These are phyloP conservation scores for Juncus effusus DNA, from an alignment of 176 grass and related monocot species.

Conservation along the genomic window DNA sequence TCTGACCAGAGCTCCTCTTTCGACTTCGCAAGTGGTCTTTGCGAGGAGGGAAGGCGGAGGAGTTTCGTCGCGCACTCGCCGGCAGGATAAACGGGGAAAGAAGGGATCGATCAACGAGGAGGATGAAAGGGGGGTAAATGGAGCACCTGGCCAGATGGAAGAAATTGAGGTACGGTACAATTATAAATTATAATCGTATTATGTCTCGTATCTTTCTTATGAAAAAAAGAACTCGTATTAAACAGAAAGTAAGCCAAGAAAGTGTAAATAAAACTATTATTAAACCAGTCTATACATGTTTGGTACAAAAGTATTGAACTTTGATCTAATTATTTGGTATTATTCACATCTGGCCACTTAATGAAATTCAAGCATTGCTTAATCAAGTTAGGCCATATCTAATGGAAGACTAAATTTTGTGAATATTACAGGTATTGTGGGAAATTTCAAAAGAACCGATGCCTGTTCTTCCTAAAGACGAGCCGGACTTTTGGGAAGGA, in stretches of 20 bases:
- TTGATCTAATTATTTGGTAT: too few relatives aligned
- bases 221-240: too few relatives aligned
- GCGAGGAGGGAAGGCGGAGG: conserved; percentile 66
- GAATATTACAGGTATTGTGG: conserved; percentile 54
- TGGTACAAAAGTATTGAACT: too few relatives aligned
- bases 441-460: conserved; percentile 79
- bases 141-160: neutral
- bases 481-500: conserved; percentile 65
- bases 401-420: neutral
- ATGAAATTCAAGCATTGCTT: too few relatives aligned
- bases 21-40: conserved; percentile 40
- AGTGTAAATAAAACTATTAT: too few relatives aligned
- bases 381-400: too few relatives aligned
- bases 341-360: too few relatives aligned
- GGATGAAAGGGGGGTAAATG: conserved; percentile 27
- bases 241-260: too few relatives aligned
- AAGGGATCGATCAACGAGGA: conserved; percentile 45
- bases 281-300: too few relatives aligned
- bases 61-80: conserved; percentile 76
- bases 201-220: too few relatives aligned
- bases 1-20: conserved; percentile 9
- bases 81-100: conserved; percentile 72
- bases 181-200: too few relatives aligned
- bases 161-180: conserved; percentile 26
- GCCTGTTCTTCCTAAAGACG: conserved; percentile 55